These are phyloP conservation scores for Paramecium caudatum DNA, from an alignment of 73 alveolate genomes.

Conservation along the genomic window DNA sequence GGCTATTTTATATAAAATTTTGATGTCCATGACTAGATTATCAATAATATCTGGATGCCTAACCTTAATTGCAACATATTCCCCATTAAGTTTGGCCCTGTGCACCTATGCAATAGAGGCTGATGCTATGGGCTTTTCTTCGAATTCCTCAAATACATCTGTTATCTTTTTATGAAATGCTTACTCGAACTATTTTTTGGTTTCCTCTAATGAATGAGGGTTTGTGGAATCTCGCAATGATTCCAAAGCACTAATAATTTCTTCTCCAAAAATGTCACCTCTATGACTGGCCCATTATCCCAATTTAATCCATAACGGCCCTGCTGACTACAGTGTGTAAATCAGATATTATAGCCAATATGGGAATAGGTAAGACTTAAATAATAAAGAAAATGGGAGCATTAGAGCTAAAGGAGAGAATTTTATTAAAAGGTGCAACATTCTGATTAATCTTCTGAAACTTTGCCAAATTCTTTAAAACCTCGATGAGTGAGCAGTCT, in stretches of 20 bases:
- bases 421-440: constrained; percentile 13
- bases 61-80: constrained; percentile 44
- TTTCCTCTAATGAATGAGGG: constrained; percentile 33
- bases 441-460: constrained; percentile 42
- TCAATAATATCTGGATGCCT: constrained; percentile 59
- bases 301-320: constrained; percentile 68
- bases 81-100: constrained; percentile 51
- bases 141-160: constrained; percentile 49
- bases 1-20: constrained; percentile 51
- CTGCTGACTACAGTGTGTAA: constrained; percentile 51
- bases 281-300: constrained; percentile 72
- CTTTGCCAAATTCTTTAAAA: not conserved
- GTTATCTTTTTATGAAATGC: constrained; percentile 27
- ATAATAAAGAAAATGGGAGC: not conserved
- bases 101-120: constrained; percentile 60
- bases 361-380: constrained; percentile 3
- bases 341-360: constrained; percentile 49
- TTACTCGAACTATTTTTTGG: constrained; percentile 24
- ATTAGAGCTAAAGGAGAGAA: constrained; percentile 38
- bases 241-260: constrained; percentile 31
- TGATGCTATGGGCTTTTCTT: constrained; percentile 53
- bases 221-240: constrained; percentile 28
- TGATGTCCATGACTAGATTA: constrained; percentile 48
- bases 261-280: constrained; percentile 61
- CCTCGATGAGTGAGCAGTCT: not conserved